Percentiles rank a stretch among this genome's conserved stretches.
Conservation (phyloP, 176 grass and related monocot genomes). For the Lolium perenne region DNA sequence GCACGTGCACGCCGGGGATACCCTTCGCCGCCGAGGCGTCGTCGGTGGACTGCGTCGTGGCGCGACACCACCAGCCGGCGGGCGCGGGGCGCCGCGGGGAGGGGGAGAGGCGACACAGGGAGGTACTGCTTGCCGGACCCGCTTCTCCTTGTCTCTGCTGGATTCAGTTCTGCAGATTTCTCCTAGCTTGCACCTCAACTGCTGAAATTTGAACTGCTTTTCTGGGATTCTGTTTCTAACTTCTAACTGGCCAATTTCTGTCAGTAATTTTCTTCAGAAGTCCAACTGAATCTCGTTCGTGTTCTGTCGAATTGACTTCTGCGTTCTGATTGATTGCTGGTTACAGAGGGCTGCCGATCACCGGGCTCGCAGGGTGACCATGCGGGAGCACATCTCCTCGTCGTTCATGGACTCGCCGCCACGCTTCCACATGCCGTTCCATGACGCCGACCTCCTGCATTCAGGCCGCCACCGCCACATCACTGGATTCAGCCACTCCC, state of each 20-base stretch:
- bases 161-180: background rate
- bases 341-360: conserved; percentile 44
- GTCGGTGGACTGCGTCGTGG: conserved; percentile 87
- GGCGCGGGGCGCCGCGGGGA: conserved; percentile 43
- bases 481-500: conserved; percentile 42
- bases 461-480: conserved; percentile 43
- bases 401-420: conserved; percentile 62
- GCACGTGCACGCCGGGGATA: conserved; percentile 76
- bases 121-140: conserved; percentile 43
- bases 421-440: conserved; percentile 45
- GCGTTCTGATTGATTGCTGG: background rate
- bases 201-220: background rate
- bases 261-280: conserved; percentile 25
- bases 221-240: no score
- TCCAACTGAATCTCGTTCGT: conserved; percentile 28
- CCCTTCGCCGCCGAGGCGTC: conserved; percentile 82
- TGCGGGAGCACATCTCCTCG: conserved; percentile 63
- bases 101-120: conserved; percentile 59
- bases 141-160: background rate
- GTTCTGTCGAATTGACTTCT: conserved; percentile 28
- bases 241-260: no score
- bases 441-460: conserved; percentile 42
- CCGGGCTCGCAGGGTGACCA: conserved; percentile 56
- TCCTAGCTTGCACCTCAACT: background rate
- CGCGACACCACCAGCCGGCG: conserved; percentile 44